These are phyloP conservation scores for Vitis labrusca DNA, from an alignment of 164 flowering plant genomes.

Conservation along the genomic window DNA sequence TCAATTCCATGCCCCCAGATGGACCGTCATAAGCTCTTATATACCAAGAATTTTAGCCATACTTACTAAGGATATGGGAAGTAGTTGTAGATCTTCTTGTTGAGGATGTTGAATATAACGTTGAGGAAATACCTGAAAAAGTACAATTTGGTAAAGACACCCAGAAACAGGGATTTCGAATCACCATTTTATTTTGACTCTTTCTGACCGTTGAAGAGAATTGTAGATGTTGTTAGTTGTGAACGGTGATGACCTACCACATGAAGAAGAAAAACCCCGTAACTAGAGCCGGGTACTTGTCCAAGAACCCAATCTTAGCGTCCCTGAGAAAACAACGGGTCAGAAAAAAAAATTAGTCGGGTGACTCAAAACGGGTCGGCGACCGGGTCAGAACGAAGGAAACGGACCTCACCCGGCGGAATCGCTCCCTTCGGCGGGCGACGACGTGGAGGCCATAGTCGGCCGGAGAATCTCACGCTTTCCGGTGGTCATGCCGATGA, in stretches of 20 bases:
- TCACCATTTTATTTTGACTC: not conserved
- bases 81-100: slow-evolving; percentile 98
- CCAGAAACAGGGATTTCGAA: too few relatives aligned
- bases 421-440: slow-evolving; percentile 66
- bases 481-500: not conserved
- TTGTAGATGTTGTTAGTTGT: too few relatives aligned
- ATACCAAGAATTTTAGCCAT: not conserved
- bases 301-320: slow-evolving; percentile 56
- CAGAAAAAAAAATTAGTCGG: slow-evolving; percentile 15
- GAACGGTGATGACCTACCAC: slow-evolving; percentile 54
- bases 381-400: slow-evolving; percentile 29
- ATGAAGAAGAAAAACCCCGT: slow-evolving; percentile 99
- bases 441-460: slow-evolving; percentile 48
- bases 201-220: not conserved
- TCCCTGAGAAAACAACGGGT: slow-evolving; percentile 43
- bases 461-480: slow-evolving; percentile 44
- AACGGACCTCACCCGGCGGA: slow-evolving; percentile 97
- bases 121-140: slow-evolving; percentile 84
- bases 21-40: too few relatives aligned
- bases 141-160: slow-evolving; percentile 12
- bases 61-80: slow-evolving; percentile 98
- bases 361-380: slow-evolving; percentile 12
- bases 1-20: not conserved
- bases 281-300: slow-evolving; percentile 74
- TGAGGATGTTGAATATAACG: slow-evolving; percentile 95